Base-by-base conservation (phyloP, 306 rosid genomes). In the Gleditsia sinensis region DNA sequence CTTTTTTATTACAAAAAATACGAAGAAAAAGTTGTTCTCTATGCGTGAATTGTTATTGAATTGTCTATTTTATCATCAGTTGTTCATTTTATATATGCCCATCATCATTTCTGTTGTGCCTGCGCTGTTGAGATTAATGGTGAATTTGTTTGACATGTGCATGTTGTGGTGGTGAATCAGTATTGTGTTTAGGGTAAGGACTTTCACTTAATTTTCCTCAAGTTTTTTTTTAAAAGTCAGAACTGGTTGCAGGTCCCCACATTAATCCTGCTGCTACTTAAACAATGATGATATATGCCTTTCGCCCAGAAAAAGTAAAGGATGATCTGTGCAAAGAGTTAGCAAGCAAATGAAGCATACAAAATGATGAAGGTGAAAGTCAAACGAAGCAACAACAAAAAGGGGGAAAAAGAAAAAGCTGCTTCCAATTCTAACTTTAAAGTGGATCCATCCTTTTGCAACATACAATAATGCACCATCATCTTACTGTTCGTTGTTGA, bases 401-500 rank as follows among this genome's bases (percentile, higher is more conserved):
- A 42, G 46, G 10, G 56, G 24, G 56, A 7, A 5, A 20, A 19
- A 7, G 6, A 19, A 51, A 33, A 60, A 34, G 67, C 46, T 60
- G 67, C 46, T 60, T 60, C 13, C 46, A 33, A 34, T 60, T 34
- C 46, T 34, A 60, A 60, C 45, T 60, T 60, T 60, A 17, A 34
- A 60, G 67, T 19, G 1, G 16, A 3, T 33, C 46, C 46, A 17
- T 32, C 46, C 46, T 19, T 60, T 60, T 60, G 67, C 67, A 19
- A 4, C 34, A 36, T 48, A 36, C 67, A 61, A 61, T 61, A 4
- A 61, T 61, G 48, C 46, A 61, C 17, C 4, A 19, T 61, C 67
- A 61, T 59, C 25, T 33, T 33, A 59, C 66, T 59, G 17, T 60
- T 34, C 67, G 34, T 60, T 60, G n/a, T n/a, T n/a, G n/a, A n/a